Base-by-base conservation (phyloP, 1,284 basidiomycete species). In the Neonothopanus nambi region DNA sequence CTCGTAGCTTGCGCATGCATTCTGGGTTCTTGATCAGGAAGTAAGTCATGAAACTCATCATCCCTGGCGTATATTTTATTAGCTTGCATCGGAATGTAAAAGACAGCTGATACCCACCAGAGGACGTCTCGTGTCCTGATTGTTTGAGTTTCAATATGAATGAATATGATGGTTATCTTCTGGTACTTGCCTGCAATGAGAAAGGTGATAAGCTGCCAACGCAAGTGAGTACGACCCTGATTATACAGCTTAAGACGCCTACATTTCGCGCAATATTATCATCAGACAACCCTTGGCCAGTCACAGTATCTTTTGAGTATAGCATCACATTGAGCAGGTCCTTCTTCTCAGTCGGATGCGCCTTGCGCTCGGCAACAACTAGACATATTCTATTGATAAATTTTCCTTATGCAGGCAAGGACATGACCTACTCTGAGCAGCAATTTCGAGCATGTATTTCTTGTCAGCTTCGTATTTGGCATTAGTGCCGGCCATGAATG, bases 241-340 rank as follows among this genome's bases (percentile, higher is more conserved):
- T 26, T 4, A 26, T 8, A 12, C 15, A 39, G 18, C 8, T 17
- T 18, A 52, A 5, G 8, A 38, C 33, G 52, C 70, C 20, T 50
- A 76, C 74, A 62, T 82, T 79, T 54, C 68, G 63, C 5, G 71
- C 67, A 39, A 80, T 79, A 39, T 70, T 74, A 50, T 76, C 70
- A 44, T 78, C 75, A 0, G 70, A 66, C 40, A 81, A 62, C 3
- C 65, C 61, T 57, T 74, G 61, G n/a, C 78, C 77, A 0, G 76
- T 80, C 63, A 75, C 71, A 3, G 71, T 67, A 59, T 81, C 79
- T 35, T 68, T 71, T 17, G 70, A 57, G 13, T 33, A 33, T 49
- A 81, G 56, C 78, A 81, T 80, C 41, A 66, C 69, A 55, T 74
- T 72, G 23, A 81, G 63, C 7, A 80, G 62, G 59, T 81, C 79